Evolutionary conservation across 2,329 filamentous ascomycete genomes (phyloP), one percentile per base, ranked within the genome.

Genomic region (Biscogniauxia mediterranea): DNA sequence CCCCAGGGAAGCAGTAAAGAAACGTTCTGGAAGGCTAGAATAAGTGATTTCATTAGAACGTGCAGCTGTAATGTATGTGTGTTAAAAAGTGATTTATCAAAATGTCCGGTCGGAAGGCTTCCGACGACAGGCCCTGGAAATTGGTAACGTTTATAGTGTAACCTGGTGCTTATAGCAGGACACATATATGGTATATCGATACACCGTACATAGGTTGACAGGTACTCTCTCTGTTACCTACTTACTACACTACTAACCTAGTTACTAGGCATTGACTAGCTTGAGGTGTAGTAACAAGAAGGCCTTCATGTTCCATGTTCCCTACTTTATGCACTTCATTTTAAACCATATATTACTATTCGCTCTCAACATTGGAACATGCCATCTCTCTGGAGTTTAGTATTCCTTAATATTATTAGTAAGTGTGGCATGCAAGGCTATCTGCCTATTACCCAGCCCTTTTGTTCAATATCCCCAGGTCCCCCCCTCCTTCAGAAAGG

Each of bases 21-120:
- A 57, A 57, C 55, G 49, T 57, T 57, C 55, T 57, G 55, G 55
- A 57, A 57, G 49, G 21, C 25, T 46, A 32, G 20, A 52, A 52
- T 23, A 52, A 21, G 11, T 46, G 15, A 46, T 46, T 46, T 46
- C 38, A 46, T 46, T 46, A 46, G 38, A 46, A n/a, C 38, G 3
- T 46, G 50, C 50, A 52, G 50, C 50, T 52, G 50, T 52, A 52
- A 52, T 52, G 50, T 52, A 52, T n/a, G 52, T 54, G 25, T 28
- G 23, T 54, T 28, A 55, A 21, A 21, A 42, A 42, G 7, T 42
- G 17, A 57, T 23, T 57, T 57, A 23, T 52, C 20, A 52, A 23
- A 52, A 52, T 21, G 20, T 59, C 61, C 64, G 64, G 60, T 67
- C 65, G 65, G 64, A 66, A 62, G 57, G 56, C 60, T 67, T 65